A percentile compares a stretch with the other conserved stretches of the same genome.
These are phyloP conservation scores for Nidularia pulvinata DNA, from an alignment of 768 basidiomycete genomes.

Conservation along the genomic window DNA sequence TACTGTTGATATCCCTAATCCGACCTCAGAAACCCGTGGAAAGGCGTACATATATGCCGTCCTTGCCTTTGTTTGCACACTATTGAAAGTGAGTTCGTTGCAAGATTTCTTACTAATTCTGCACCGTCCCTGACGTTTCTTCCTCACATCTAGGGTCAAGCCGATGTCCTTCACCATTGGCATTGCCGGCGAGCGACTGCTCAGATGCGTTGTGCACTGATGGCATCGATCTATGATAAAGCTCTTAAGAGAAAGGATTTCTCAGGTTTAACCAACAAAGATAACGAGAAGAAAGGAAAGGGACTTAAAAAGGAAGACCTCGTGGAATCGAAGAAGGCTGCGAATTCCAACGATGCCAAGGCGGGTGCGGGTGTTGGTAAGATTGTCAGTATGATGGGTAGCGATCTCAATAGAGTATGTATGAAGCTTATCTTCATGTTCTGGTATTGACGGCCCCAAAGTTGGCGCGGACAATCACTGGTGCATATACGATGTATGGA, in stretches of 20 bases:
- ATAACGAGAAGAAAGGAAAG: constrained; percentile 31
- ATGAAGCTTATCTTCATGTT: background rate
- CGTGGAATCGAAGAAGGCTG: constrained; percentile 34
- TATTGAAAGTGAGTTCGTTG: constrained; percentile 43
- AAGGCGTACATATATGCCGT: constrained; percentile 79
- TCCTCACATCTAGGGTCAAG: constrained; percentile 41
- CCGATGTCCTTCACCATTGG: constrained; percentile 80
- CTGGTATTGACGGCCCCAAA: constrained; percentile 7
- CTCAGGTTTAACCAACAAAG: constrained; percentile 68
- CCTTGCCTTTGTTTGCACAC: constrained; percentile 64
- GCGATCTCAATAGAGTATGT: constrained; percentile 61
- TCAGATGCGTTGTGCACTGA: constrained; percentile 75
- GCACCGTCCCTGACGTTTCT: background rate
- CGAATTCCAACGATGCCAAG: constrained; percentile 53
- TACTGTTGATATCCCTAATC: constrained; percentile 40
- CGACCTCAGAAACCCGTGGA: constrained; percentile 49
- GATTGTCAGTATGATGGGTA: constrained; percentile 89
- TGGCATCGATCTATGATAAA: constrained; percentile 89
- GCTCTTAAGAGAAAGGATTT: constrained; percentile 82
- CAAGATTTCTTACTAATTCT: background rate
- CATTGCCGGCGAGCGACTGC: constrained; percentile 75
- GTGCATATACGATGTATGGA: constrained; percentile 67
- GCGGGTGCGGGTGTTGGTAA: constrained; percentile 88
- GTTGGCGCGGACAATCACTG: constrained; percentile 53
- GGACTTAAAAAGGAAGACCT: constrained; percentile 12